These are phyloP conservation scores for Vanilla planifolia DNA, from an alignment of 106 monocot genomes.

Conservation along the genomic window DNA sequence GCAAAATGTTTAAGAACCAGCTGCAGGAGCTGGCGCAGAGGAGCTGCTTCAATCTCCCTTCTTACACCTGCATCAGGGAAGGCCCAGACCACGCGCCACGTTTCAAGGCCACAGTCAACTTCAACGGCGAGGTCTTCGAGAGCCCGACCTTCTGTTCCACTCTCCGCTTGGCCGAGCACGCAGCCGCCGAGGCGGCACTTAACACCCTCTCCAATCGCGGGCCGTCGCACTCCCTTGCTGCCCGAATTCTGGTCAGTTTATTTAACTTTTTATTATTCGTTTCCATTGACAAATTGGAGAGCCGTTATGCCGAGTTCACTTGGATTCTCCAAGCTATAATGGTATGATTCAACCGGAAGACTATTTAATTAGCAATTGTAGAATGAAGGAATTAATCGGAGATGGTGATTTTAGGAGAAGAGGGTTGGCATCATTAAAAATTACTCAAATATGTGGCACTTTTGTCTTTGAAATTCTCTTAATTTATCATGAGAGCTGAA, in stretches of 20 bases:
- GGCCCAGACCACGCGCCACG: constrained; percentile 64
- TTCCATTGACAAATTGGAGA: too few species aligned
- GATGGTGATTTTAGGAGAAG: too few species aligned
- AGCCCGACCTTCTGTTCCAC: constrained; percentile 50
- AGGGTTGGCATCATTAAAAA: too few species aligned
- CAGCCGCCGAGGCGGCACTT: constrained; percentile 57
- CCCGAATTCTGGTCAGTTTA: constrained; percentile 58
- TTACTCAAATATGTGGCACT: too few species aligned
- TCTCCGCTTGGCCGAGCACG: constrained; percentile 56
- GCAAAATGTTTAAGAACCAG: constrained; percentile 62
- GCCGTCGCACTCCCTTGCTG: constrained; percentile 51
- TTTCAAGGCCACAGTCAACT: constrained; percentile 58
- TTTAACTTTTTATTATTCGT: too few species aligned
- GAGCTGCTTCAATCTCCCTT: constrained; percentile 65
- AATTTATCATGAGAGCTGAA: too few species aligned
- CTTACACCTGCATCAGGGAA: constrained; percentile 51
- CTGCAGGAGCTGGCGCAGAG: constrained; percentile 64
- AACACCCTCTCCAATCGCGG: constrained; percentile 35
- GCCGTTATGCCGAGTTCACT: too few species aligned
- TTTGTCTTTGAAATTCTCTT: too few species aligned
- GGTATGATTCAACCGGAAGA: too few species aligned
- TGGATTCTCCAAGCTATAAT: too few species aligned
- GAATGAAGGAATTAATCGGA: too few species aligned
- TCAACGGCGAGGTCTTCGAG: constrained; percentile 57
- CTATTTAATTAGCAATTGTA: too few species aligned